Percentiles rank a stretch among this genome's conserved stretches.
Evolutionary conservation across 2,329 filamentous ascomycete species (phyloP).

Genomic region (Sporothrix protearum): DNA sequence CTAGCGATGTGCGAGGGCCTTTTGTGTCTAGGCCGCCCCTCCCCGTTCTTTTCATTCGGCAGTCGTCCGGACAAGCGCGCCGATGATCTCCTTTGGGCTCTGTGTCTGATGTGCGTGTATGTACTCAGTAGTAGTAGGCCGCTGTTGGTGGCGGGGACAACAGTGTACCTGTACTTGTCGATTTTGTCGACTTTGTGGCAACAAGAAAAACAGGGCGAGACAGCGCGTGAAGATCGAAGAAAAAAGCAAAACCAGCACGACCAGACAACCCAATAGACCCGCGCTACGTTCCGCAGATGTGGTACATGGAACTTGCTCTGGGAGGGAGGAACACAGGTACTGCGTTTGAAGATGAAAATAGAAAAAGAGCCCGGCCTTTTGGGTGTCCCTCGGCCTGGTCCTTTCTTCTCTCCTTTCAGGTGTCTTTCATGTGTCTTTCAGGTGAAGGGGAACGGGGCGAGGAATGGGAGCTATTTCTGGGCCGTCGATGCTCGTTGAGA

Average conservation of each 20-base stretch:
- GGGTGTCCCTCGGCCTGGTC: not conserved
- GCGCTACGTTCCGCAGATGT: slow-evolving; percentile 8
- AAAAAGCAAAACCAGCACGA: not conserved
- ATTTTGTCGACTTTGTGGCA: slow-evolving; percentile 9
- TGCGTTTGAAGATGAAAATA: slow-evolving; percentile 4
- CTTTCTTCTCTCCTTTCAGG: not conserved
- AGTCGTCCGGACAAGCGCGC: not conserved
- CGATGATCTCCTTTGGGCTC: not conserved
- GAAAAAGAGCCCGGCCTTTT: not conserved
- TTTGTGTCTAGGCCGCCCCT: slow-evolving; percentile 9
- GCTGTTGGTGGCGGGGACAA: not conserved
- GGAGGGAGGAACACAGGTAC: not conserved
- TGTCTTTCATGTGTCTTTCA: not conserved
- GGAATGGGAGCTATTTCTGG: slow-evolving; percentile 9
- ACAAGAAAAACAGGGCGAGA: not conserved
- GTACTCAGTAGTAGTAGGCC: too few species aligned
- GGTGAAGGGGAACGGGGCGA: not conserved
- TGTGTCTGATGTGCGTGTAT: not conserved
- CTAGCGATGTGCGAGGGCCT: slow-evolving; percentile 5
- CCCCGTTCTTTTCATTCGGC: slow-evolving; percentile 1
- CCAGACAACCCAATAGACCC: not conserved
- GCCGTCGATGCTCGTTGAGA: not conserved
- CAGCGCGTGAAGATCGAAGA: not conserved
- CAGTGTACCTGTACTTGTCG: not conserved
- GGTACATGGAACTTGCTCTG: not conserved